Evolutionary conservation across 768 basidiomycete genomes (phyloP), one percentile per base, ranked within the genome.

Genomic region (Mycena epipterygia): DNA sequence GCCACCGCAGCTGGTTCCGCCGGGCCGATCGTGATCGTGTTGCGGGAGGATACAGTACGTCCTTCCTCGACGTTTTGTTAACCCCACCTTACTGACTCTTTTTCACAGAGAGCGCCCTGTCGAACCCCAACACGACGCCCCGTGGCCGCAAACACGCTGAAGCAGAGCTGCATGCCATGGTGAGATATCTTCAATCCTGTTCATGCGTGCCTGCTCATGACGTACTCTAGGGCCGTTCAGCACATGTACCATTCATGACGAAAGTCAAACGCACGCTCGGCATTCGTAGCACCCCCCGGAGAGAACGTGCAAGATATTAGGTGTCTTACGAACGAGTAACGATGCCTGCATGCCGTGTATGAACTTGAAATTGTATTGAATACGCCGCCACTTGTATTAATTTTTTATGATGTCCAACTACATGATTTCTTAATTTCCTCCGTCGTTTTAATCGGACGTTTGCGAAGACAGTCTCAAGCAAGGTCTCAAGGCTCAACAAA

Each of bases 191-290:
- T 48, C 25, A 2, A 2, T 12, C 8, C 19, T 2, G 16, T 27
- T 4, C 25, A 1, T 2, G 21, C 42, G 5, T n/a, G 21, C 21
- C 42, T n/a, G 13, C 21, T 44, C 21, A 48, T 25, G 23, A 25
- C 19, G 7, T 6, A 44, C 21, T 48, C 4, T 21, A 89, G 86
- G 87, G 87, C 57, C 82, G 82, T 44, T 81, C 81, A 19, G 74
- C 85, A 21, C 86, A 87, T 75, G 85, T 89, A 46, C 80, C 87
- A 21, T 75, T 89, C 64, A 83, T 87, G 85, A 87, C 87, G 49
- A 86, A 81, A 75, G 78, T 89, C 73, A 88, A 85, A 73, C 86
- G 85, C 33, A 78, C 85, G 0, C 75, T 89, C n/a, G 89, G 88
- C 9, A 87, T 89, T 46, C 83, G 83, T 16, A 86, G 84, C 58